A percentile compares a stretch with the other conserved stretches of the same genome.
phyloP scores from a whole-genome alignment of 1,139 yeast species.

The Torulaspora pretoriensis region DNA sequence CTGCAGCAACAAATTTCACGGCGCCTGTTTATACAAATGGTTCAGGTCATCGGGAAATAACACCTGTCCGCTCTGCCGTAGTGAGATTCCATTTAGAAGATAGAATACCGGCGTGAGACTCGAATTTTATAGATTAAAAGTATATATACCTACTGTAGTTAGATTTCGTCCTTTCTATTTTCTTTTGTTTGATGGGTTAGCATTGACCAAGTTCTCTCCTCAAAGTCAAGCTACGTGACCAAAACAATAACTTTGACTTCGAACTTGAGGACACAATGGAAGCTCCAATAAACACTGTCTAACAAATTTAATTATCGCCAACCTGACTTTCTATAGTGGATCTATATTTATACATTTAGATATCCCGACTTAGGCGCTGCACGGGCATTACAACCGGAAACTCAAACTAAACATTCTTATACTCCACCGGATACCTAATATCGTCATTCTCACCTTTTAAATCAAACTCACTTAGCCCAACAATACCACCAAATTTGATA shows the following conservation, averaged over 20 bases:
- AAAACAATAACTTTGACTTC: no score
- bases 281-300: no score
- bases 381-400: background rate
- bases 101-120: conserved; percentile 5
- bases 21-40: conserved; percentile 98
- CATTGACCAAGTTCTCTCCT: no score
- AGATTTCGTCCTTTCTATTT: no score
- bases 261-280: no score
- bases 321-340: no score
- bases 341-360: no score
- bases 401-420: conserved; percentile 7
- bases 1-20: conserved; percentile 90
- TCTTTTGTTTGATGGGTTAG: no score
- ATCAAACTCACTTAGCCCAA: conserved; percentile 78
- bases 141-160: background rate
- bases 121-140: background rate
- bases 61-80: conserved; percentile 91
- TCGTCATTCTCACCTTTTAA: conserved; percentile 54
- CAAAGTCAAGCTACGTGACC: no score
- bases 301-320: no score
- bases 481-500: conserved; percentile 54
- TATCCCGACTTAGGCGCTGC: no score
- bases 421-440: conserved; percentile 40
- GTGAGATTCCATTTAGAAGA: conserved; percentile 56
- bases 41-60: conserved; percentile 88